phyloP scores from a whole-genome alignment of 169 alveolate species.

The Sarcocystis neurona region DNA sequence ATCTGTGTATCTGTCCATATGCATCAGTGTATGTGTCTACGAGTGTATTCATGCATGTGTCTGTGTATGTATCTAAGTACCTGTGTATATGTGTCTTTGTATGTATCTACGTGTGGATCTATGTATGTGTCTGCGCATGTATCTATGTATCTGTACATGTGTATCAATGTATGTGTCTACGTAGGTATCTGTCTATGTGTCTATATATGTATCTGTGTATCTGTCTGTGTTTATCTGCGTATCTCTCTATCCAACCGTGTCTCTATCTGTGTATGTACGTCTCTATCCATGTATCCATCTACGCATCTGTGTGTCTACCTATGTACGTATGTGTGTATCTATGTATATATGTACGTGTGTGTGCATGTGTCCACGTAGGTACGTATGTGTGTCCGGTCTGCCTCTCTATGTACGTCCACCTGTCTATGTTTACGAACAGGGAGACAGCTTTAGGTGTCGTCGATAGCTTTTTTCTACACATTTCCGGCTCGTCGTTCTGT shows the following conservation, averaged over 20 bases:
- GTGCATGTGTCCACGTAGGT: too few relatives aligned
- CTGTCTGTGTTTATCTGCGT: not conserved
- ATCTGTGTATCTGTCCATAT: too few relatives aligned
- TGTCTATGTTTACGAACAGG: too few relatives aligned
- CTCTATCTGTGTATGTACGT: not conserved
- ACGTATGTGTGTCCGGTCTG: not conserved
- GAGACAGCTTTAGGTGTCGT: too few relatives aligned
- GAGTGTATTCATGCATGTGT: too few relatives aligned
- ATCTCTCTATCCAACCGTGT: not conserved
- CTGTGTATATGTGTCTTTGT: not conserved
- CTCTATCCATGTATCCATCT: not conserved
- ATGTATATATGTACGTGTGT: not conserved
- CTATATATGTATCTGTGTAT: not conserved
- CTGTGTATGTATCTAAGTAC: not conserved
- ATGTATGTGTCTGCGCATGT: not conserved
- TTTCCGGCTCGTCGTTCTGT: too few relatives aligned
- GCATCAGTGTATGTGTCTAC: too few relatives aligned
- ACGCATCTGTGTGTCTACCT: not conserved
- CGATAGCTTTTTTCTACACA: too few relatives aligned
- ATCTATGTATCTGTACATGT: not conserved
- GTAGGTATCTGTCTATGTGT: too few relatives aligned
- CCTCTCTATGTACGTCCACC: not conserved
- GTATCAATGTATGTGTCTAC: too few relatives aligned
- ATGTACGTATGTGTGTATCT: not conserved
- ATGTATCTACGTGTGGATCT: not conserved